Evolutionary conservation across 176 grass and related monocot species (phyloP).

Genomic region (Cenchrus purpureus): DNA sequence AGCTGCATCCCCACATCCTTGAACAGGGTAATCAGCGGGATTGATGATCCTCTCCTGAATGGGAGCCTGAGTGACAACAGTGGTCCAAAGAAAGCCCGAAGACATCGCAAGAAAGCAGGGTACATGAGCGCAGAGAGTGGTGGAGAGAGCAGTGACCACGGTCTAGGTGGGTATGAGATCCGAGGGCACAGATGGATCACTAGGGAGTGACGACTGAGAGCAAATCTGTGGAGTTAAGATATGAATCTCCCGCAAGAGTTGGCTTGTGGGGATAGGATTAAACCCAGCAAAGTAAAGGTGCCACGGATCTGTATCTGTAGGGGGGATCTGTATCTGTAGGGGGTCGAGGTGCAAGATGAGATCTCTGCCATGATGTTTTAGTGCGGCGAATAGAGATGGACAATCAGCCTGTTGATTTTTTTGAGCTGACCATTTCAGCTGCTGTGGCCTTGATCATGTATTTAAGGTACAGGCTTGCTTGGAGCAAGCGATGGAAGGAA

Average conservation of each 20-base stretch:
- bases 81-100: conserved; percentile 47
- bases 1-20: conserved; percentile 63
- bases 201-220: conserved; percentile 54
- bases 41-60: conserved; percentile 82
- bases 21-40: conserved; percentile 68
- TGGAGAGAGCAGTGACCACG: conserved; percentile 73
- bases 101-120: conserved; percentile 60
- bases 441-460: background rate
- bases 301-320: background rate
- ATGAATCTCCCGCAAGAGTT: background rate
- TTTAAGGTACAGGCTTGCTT: conserved; percentile 18
- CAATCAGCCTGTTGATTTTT: background rate
- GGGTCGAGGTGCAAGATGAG: background rate
- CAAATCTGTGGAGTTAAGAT: background rate
- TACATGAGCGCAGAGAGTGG: conserved; percentile 49
- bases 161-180: conserved; percentile 63
- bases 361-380: background rate
- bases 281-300: background rate
- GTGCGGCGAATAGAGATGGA: background rate
- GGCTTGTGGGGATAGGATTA: background rate
- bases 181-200: conserved; percentile 75
- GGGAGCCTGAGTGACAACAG: conserved; percentile 82
- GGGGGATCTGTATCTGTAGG: background rate
- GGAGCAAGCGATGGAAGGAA: background rate
- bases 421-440: conserved; percentile 29